These are phyloP conservation scores for Candida sojae DNA, from an alignment of 1,139 yeast species.

Conservation along the genomic window DNA sequence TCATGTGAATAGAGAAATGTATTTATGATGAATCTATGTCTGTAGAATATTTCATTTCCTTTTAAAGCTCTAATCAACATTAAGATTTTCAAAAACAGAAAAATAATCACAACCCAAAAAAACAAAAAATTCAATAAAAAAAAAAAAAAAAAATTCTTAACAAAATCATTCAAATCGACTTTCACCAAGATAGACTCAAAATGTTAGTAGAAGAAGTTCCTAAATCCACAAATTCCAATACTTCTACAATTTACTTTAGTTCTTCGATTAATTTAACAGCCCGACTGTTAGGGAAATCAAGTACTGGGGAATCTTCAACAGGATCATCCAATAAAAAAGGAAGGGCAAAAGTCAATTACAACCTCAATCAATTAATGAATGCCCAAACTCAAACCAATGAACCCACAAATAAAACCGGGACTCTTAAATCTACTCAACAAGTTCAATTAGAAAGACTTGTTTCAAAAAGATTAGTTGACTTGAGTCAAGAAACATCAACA, in stretches of 20 bases:
- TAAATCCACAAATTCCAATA: constrained; percentile 31
- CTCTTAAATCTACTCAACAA: constrained; percentile 45
- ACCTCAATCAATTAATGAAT: constrained; percentile 46
- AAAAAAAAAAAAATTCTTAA: neutral
- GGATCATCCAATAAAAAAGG: constrained; percentile 20
- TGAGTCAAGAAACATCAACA: constrained; percentile 34
- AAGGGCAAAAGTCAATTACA: constrained; percentile 48
- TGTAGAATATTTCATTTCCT: too few relatives aligned
- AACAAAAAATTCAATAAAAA: neutral
- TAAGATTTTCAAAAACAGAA: neutral
- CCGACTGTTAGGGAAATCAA: constrained; percentile 24
- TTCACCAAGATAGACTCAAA: too few relatives aligned
- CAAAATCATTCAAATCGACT: constrained; percentile 12
- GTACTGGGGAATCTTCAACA: constrained; percentile 16
- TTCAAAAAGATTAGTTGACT: constrained; percentile 37
- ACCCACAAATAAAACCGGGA: constrained; percentile 24
- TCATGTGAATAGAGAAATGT: too few relatives aligned
- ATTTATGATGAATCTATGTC: too few relatives aligned
- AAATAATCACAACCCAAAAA: neutral
- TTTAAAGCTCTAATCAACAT: too few relatives aligned
- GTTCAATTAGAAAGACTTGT: constrained; percentile 44
- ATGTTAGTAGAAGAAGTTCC: constrained; percentile 51
- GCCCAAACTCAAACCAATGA: constrained; percentile 42
- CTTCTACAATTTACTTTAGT: constrained; percentile 44
- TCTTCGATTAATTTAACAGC: constrained; percentile 49